Conservation (phyloP, 768 basidiomycete genomes). For the Coprinopsis strossmayeri region DNA sequence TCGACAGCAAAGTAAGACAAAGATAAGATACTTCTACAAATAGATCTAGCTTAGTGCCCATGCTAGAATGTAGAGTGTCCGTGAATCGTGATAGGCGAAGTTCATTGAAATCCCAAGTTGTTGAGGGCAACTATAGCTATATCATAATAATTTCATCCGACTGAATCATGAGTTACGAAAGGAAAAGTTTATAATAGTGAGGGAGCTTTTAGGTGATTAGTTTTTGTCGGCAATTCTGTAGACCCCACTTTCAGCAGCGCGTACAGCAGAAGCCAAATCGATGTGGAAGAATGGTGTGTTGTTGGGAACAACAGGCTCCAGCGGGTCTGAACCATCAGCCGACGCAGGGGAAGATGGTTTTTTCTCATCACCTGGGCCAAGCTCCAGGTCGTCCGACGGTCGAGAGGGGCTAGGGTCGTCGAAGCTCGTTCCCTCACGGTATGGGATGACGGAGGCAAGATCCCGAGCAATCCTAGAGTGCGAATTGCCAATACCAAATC, state of each 20-base stretch:
- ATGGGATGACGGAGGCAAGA: slow-evolving; percentile 73
- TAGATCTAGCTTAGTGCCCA: too few relatives aligned
- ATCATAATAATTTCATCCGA: too few relatives aligned
- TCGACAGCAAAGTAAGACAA: too few relatives aligned
- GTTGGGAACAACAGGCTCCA: slow-evolving; percentile 36
- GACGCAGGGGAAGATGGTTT: slow-evolving; percentile 10
- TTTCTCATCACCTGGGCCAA: slow-evolving; percentile 27
- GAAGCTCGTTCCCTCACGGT: slow-evolving; percentile 34
- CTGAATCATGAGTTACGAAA: background rate
- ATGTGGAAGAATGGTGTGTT: slow-evolving; percentile 90
- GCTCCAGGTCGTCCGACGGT: slow-evolving; percentile 20
- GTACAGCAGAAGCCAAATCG: slow-evolving; percentile 68
- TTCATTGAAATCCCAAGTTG: too few relatives aligned
- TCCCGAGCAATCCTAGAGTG: slow-evolving; percentile 42
- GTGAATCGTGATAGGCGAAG: too few relatives aligned
- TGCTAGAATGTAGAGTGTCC: too few relatives aligned
- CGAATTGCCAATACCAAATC: slow-evolving; percentile 73
- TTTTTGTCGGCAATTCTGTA: slow-evolving; percentile 12
- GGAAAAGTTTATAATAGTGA: too few relatives aligned
- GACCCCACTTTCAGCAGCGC: slow-evolving; percentile 52
- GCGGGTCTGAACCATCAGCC: slow-evolving; percentile 14
- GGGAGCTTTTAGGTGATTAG: background rate
- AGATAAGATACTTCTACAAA: too few relatives aligned
- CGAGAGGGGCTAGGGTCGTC: slow-evolving; percentile 19
- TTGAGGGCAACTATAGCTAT: too few relatives aligned